Conservation (phyloP, 225 moss, liverwort and hornwort genomes). For the Antitrichia curtipendula region DNA sequence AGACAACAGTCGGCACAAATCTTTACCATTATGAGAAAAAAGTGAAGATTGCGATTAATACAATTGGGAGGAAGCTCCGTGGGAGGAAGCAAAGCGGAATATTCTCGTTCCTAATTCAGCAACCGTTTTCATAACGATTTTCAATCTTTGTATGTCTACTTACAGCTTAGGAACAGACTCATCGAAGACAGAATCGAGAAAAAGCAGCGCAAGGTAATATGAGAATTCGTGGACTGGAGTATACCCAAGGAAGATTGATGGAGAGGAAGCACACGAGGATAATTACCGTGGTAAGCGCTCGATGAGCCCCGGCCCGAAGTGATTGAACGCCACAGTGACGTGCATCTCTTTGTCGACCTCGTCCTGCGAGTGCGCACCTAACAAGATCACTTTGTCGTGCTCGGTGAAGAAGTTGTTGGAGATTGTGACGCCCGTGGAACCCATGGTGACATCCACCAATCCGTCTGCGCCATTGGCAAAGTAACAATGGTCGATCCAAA, state of each 20-base stretch:
- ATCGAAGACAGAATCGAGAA: not conserved
- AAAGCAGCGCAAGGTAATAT: not conserved
- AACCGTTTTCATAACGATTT: not conserved
- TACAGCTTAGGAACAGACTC: not conserved
- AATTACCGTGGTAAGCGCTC: slow-evolving; percentile 41
- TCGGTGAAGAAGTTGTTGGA: slow-evolving; percentile 47
- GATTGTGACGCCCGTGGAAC: slow-evolving; percentile 27
- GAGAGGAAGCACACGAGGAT: not conserved
- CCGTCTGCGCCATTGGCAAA: slow-evolving; percentile 28
- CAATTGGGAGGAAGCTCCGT: not conserved
- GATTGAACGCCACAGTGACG: slow-evolving; percentile 44
- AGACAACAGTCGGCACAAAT: not conserved
- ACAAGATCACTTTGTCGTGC: slow-evolving; percentile 49
- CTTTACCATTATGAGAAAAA: not conserved
- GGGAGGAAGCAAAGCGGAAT: not conserved
- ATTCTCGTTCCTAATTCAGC: not conserved
- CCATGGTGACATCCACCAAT: slow-evolving; percentile 37
- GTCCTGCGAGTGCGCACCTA: slow-evolving; percentile 27
- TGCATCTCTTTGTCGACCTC: slow-evolving; percentile 10
- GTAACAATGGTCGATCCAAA: slow-evolving; percentile 53
- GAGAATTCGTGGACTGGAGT: not conserved
- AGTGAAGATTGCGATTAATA: not conserved
- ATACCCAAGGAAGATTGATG: not conserved
- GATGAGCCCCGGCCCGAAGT: slow-evolving; percentile 32
- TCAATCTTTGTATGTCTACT: not conserved